Percentiles rank a stretch among this genome's conserved stretches.
Evolutionary conservation across 2,329 filamentous ascomycete species (phyloP).

Genomic region (Diaporthe amygdali): DNA sequence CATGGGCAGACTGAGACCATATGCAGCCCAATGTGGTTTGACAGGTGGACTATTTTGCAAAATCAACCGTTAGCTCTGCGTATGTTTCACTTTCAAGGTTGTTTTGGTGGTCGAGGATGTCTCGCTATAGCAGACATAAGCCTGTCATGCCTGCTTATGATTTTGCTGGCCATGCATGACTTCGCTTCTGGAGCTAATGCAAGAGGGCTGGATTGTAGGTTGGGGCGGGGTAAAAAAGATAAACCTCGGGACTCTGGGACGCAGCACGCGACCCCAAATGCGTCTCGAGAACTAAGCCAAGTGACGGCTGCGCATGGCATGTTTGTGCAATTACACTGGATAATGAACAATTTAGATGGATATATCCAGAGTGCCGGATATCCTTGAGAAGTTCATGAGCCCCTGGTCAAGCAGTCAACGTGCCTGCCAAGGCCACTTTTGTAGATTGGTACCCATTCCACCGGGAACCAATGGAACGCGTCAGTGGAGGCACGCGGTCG

Average conservation of each 20-base stretch:
- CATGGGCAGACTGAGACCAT: too few species aligned
- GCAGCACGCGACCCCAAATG: background rate
- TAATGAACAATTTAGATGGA: background rate
- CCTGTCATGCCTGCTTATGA: too few species aligned
- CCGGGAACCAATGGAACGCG: background rate
- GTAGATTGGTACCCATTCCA: background rate
- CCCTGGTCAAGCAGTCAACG: background rate
- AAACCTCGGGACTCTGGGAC: background rate
- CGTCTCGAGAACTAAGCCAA: background rate
- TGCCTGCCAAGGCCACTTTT: background rate
- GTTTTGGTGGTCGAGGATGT: background rate
- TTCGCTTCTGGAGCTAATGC: background rate
- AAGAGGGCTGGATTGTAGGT: background rate
- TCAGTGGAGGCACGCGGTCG: background rate
- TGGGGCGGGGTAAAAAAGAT: background rate
- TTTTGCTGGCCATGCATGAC: background rate
- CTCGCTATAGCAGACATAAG: background rate
- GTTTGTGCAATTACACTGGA: background rate
- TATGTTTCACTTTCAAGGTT: background rate
- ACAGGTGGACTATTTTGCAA: background rate
- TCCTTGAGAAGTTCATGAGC: background rate
- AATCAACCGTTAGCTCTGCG: background rate
- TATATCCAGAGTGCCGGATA: background rate
- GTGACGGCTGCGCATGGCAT: background rate
- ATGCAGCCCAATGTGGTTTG: background rate